A percentile compares a stretch with the other conserved stretches of the same genome.
Conservation (phyloP, 2,329 filamentous ascomycete genomes). For the Volutella citrinella region DNA sequence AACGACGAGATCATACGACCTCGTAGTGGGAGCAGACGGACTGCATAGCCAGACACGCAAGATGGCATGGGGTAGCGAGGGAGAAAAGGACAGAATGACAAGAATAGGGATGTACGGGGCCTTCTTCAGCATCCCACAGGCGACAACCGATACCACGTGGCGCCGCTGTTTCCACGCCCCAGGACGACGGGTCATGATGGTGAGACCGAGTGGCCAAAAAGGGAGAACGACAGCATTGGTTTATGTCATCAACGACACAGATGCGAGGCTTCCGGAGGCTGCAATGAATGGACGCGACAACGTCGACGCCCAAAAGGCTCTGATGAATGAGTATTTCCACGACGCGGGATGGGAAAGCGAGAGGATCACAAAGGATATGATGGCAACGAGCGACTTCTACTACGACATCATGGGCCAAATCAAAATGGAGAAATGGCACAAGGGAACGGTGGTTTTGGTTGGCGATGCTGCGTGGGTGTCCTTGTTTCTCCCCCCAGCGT, state of each 20-base stretch:
- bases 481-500: too few species aligned
- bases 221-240: too few species aligned
- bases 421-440: conserved; percentile 32
- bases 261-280: too few species aligned
- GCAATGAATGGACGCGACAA: too few species aligned
- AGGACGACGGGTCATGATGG: conserved; percentile 33
- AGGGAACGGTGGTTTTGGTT: conserved; percentile 39
- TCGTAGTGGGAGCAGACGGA: conserved; percentile 56
- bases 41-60: conserved; percentile 14
- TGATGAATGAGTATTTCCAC: conserved; percentile 37
- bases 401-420: conserved; percentile 41
- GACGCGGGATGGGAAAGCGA: conserved; percentile 45
- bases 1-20: conserved; percentile 39
- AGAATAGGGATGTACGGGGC: conserved; percentile 17
- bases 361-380: conserved; percentile 35
- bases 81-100: conserved; percentile 1
- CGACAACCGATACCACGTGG: conserved; percentile 21
- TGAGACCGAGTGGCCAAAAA: too few species aligned
- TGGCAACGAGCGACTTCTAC: conserved; percentile 41
- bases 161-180: conserved; percentile 29
- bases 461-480: too few species aligned
- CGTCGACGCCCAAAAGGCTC: conserved; percentile 34
- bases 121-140: conserved; percentile 38
- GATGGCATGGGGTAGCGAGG: conserved; percentile 1
- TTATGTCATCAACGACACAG: too few species aligned